Base-by-base conservation (phyloP, 768 basidiomycete genomes). In the Lentinula sp. region DNA sequence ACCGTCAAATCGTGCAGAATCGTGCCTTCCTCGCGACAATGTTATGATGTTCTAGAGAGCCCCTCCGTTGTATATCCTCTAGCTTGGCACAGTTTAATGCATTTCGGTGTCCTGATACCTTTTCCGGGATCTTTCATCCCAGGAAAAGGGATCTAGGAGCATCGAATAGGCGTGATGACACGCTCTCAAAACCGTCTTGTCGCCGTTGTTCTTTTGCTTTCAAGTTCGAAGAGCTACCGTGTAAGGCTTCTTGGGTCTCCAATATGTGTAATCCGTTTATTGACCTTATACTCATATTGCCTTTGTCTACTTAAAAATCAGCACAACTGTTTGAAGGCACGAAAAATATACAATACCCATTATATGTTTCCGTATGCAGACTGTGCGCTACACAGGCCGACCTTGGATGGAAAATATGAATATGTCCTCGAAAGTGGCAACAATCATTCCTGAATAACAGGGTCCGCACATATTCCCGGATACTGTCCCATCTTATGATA, bases 381-480 rank as follows among this genome's bases (percentile, higher is more conserved):
- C 2, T 56, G 64, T 18, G 49, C 64, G 2, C 61, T 59, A 35
- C 62, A 62, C 4, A 28, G 28, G 28, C 28, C 28, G 28, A 4
- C 64, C 64, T 35, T 59, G 61, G 5, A 54, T 48, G 48, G 50
- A 66, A 39, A 66, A 64, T 61, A 66, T 55, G 41, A 66, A 64
- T 61, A 66, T 55, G 41, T 66, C 62, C 1, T 61, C 61, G 41
- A 62, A 66, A 1, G 57, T 46, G 32, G 41, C 48, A 12, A 56
- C 53, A 20, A 57, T 53, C 59, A 66, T 18, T 12, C 64, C 66
- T 12, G 65, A 53, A 43, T 64, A 58, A 1, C 2, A 8, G 13
- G 3, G 64, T 66, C 20, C 36, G 32, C 41, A 65, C 36, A 15
- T 56, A 59, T 48, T 49, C 2, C 67, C 68, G 28, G 28, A 28